Base-by-base conservation (phyloP, 805 yeast species). In the Kluyveromyces nonfermentans region DNA sequence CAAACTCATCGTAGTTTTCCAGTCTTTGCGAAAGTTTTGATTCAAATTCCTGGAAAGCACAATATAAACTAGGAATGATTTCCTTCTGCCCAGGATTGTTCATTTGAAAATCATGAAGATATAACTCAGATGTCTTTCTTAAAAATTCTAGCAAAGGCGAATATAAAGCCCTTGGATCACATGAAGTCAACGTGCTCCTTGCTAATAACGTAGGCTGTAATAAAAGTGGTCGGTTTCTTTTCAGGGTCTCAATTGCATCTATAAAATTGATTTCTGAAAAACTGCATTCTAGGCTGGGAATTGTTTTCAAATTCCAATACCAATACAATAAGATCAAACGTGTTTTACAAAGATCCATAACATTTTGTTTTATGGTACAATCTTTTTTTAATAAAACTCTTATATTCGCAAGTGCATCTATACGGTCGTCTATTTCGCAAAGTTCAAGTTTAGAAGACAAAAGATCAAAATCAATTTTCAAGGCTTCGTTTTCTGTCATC, bases 91-190 rank as follows among this genome's bases (percentile, higher is more conserved):
- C 12, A 6, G 5, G 19, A 6, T 36, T 37, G 18, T 8, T 20
- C 22, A 17, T 32, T 35, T 30, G n/a, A 20, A 28, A 25, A 31
- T 21, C 31, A 32, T 40, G 34, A 6, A 37, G 20, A 19, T 21
- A 7, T 8, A 38, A 22, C 8, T 44, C 41, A 15, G 36, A 34
- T 12, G 19, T 22, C 12, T 28, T 43, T 35, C 19, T 46, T 35
- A 46, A 38, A 41, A 46, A 41, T 16, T 34, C 33, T 18, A 18
- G 20, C 4, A 33, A 10, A 12, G 39, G 25, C 3, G 32, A 15
- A 21, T 20, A 36, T 20, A 36, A 17, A 20, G 25, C 39, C n/a
- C 32, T 21, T 9, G 39, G 39, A 36, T 36, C 18, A 18, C 31
- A 20, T 6, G 22, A 36, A n/a, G 6, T 5, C 7, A 36, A 10